A percentile compares a stretch with the other conserved stretches of the same genome.
These are phyloP conservation scores for Monsonia emarginata DNA, from an alignment of 441 rosid species.

Conservation along the genomic window DNA sequence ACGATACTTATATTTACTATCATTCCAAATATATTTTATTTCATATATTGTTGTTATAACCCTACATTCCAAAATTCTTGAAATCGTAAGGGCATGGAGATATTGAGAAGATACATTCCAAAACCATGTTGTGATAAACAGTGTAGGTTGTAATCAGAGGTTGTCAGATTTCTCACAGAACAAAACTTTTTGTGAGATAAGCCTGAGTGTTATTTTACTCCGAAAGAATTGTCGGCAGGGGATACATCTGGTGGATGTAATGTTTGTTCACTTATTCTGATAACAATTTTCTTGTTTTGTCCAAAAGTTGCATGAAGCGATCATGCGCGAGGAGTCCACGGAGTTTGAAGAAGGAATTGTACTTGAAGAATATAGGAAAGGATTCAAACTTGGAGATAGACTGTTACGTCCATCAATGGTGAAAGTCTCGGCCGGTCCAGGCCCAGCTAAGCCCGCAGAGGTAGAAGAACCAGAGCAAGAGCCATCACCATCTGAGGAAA, in stretches of 20 bases:
- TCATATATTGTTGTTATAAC: too few species aligned
- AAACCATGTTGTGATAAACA: too few species aligned
- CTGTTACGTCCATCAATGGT: constrained; percentile 91
- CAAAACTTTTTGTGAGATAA: too few species aligned
- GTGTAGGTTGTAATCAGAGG: not conserved
- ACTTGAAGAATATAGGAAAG: constrained; percentile 69
- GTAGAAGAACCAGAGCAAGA: constrained; percentile 29
- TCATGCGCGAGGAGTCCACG: constrained; percentile 71
- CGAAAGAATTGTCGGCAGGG: not conserved
- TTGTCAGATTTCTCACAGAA: not conserved
- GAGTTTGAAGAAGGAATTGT: constrained; percentile 71
- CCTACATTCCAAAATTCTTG: too few species aligned
- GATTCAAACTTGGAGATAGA: constrained; percentile 74
- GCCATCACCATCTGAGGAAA: not conserved
- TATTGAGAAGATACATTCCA: too few species aligned
- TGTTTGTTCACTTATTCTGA: constrained; percentile 16
- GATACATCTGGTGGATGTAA: too few species aligned
- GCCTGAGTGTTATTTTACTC: too few species aligned
- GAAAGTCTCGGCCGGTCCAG: constrained; percentile 96
- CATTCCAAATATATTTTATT: too few species aligned
- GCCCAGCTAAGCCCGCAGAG: constrained; percentile 46
- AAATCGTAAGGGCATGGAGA: too few species aligned
- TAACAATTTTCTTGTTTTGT: not conserved
- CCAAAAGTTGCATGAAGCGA: constrained; percentile 79
- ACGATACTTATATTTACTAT: too few species aligned